These are phyloP conservation scores for Paecilomyces sp. DNA, from an alignment of 2,329 filamentous ascomycete species.

Conservation along the genomic window DNA sequence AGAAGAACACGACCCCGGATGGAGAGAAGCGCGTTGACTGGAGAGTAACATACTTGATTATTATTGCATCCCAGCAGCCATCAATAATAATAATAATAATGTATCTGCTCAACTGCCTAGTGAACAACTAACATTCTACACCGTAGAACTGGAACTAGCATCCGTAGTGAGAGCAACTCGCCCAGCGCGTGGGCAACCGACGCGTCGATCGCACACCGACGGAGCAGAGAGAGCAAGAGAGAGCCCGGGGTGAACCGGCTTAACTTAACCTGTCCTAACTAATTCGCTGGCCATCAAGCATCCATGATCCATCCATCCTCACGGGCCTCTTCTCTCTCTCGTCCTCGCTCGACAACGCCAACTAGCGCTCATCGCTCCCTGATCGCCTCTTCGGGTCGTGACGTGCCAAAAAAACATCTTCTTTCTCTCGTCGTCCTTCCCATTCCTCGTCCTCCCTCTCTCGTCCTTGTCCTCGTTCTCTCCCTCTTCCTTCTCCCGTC, in stretches of 20 bases:
- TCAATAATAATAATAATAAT: no score
- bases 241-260: background rate
- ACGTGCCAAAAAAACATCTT: slow-evolving; percentile 1
- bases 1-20: background rate
- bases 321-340: background rate
- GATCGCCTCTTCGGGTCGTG: background rate
- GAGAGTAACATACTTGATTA: no score
- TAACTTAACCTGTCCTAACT: background rate
- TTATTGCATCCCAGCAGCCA: no score
- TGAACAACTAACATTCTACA: background rate
- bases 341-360: background rate
- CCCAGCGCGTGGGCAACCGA: background rate
- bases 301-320: background rate
- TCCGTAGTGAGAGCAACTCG: background rate
- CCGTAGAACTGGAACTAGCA: background rate
- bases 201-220: background rate
- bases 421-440: slow-evolving; percentile 8
- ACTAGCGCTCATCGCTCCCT: background rate
- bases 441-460: slow-evolving; percentile 4
- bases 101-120: no score
- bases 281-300: background rate
- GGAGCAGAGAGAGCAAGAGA: background rate
- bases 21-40: background rate
- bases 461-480: slow-evolving; percentile 5
- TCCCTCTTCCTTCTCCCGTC: slow-evolving; percentile 5